Percentiles rank a stretch among this genome's conserved stretches.
phyloP scores from a whole-genome alignment of 2,329 filamentous ascomycete genomes.

The Fonsecaea pedrosoi region DNA sequence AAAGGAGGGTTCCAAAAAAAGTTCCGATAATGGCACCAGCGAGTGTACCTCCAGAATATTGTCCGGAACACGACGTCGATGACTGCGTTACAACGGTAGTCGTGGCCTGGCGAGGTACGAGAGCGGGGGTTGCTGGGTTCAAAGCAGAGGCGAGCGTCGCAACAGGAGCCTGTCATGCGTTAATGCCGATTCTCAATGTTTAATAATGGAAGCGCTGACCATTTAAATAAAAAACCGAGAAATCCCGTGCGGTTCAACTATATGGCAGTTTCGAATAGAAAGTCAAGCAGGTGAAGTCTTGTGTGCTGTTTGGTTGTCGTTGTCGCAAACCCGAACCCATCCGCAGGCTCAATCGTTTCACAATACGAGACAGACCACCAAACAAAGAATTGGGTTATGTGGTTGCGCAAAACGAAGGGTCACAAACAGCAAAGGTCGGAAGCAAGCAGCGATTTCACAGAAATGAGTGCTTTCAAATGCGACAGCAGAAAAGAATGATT shows the following conservation, averaged over 20 bases:
- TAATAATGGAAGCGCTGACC: constrained; percentile 25
- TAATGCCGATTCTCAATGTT: neutral
- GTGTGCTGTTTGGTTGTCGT: neutral
- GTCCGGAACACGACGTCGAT: constrained; percentile 32
- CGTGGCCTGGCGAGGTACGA: constrained; percentile 36
- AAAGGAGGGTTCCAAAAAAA: constrained; percentile 39
- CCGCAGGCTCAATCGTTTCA: constrained; percentile 11
- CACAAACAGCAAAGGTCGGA: neutral
- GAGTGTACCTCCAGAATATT: constrained; percentile 40
- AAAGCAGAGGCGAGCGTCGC: constrained; percentile 26
- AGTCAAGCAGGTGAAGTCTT: neutral
- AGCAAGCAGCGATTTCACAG: neutral
- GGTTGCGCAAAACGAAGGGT: neutral
- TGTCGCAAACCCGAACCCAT: neutral
- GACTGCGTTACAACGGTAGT: constrained; percentile 32
- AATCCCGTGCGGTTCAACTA: neutral
- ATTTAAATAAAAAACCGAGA: constrained; percentile 8
- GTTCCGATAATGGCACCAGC: constrained; percentile 40
- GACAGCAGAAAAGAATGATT: constrained; percentile 5
- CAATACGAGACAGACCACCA: neutral
- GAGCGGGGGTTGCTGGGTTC: constrained; percentile 30
- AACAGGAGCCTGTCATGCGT: constrained; percentile 25
- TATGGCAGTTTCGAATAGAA: neutral
- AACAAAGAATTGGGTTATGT: neutral
- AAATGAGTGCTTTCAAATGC: neutral